Base-by-base conservation (phyloP, 2,329 filamentous ascomycete genomes). In the Ophiosphaerella herpotricha region DNA sequence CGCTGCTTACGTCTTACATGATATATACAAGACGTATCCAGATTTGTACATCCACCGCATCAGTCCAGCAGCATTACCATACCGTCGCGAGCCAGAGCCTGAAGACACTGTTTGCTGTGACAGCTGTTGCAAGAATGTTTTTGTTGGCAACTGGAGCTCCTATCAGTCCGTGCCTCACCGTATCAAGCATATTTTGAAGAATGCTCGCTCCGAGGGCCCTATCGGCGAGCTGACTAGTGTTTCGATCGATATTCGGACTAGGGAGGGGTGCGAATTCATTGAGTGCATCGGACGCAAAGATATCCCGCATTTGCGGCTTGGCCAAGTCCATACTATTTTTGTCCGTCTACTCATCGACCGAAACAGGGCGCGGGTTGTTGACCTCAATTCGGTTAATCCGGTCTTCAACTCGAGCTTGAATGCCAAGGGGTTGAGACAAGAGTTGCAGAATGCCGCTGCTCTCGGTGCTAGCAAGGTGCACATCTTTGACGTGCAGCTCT, bases 271-370 rank as follows among this genome's bases (percentile, higher is more conserved):
- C 43, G 52, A 68, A 36, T 9, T 71, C 12, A 18, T 67, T 6
- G 42, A 54, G n/a, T 47, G 26, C 16, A 29, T 48, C 9, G 67
- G 67, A 5, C 36, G 40, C 23, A 63, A 40, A 14, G 50, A 60
- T 4, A 52, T 70, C 12, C 36, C 51, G 4, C 36, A 38, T 34
- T 41, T 71, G 13, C 62, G 61, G 13, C 52, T 61, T n/a, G 68
- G 68, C 7, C 62, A 71, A 49, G 44, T 64, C 5, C 61, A 68
- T 24, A 60, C 56, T 1, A 43, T 70, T 23, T 61, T 68, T 23
- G 48, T 45, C 23, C 57, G 47, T 11, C 21, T 71, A n/a, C 56
- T 63, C 16, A 53, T 65, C 11, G 47, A 43, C 16, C 57, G 46
- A 16, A 44, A 43, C n/a, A 43, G 64, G 23, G 60, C 50, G 6